Conservation (phyloP, 768 basidiomycete genomes). For the Peribolospora baueri region DNA sequence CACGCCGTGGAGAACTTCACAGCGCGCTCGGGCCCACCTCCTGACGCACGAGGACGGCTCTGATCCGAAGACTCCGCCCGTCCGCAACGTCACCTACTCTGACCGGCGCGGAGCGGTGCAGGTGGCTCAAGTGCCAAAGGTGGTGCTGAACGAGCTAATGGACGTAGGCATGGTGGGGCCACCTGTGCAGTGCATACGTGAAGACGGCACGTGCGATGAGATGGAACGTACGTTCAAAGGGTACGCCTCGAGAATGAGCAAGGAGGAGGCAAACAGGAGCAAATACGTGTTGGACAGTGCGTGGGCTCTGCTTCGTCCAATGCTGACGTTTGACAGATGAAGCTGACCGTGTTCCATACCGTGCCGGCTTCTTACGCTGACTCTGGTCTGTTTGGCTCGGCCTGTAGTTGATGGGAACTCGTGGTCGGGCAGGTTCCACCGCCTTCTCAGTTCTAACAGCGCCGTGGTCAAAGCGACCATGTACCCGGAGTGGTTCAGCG, state of each 20-base stretch:
- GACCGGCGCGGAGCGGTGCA: constrained; percentile 6
- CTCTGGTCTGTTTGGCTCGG: background rate
- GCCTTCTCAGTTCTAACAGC: constrained; percentile 10
- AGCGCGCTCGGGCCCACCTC: constrained; percentile 14
- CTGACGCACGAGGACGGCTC: constrained; percentile 10
- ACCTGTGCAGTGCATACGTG: constrained; percentile 13
- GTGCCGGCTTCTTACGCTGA: no score
- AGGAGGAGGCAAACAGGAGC: constrained; percentile 11
- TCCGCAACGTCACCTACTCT: constrained; percentile 8
- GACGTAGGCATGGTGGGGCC: constrained; percentile 16
- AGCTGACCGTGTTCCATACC: no score
- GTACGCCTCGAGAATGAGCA: constrained; percentile 11
- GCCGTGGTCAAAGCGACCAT: constrained; percentile 13
- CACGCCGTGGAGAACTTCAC: constrained; percentile 14
- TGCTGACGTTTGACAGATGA: no score
- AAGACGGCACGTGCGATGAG: constrained; percentile 13
- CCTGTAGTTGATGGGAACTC: constrained; percentile 11
- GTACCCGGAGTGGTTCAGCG: constrained; percentile 13
- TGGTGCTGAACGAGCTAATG: constrained; percentile 13
- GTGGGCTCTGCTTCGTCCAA: constrained; percentile 5
- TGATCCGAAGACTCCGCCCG: constrained; percentile 8
- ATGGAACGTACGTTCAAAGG: constrained; percentile 12
- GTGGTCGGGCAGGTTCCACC: constrained; percentile 12
- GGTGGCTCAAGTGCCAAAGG: constrained; percentile 4
- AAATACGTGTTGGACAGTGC: constrained; percentile 13